phyloP scores from a whole-genome alignment of 2,329 filamentous ascomycete species.

The Massarina eburnea region DNA sequence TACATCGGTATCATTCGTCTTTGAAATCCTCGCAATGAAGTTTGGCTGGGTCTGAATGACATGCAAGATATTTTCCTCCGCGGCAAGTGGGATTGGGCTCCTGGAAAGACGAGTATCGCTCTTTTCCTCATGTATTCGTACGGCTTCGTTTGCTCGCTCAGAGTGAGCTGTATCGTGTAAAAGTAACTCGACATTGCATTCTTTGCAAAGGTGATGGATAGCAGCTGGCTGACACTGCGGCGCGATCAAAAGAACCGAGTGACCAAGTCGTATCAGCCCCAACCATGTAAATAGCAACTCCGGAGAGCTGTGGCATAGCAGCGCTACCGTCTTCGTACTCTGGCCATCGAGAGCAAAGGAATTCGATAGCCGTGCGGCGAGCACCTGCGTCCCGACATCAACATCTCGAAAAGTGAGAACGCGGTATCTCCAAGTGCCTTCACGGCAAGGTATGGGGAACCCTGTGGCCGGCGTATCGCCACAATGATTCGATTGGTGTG shows the following conservation, averaged over 20 bases:
- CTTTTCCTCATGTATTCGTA: constrained; percentile 14
- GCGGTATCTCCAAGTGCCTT: constrained; percentile 25
- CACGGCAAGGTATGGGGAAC: constrained; percentile 45
- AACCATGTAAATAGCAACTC: constrained; percentile 64
- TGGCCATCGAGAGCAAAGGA: constrained; percentile 12
- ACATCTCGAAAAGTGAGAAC: constrained; percentile 44
- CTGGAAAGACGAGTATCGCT: constrained; percentile 7
- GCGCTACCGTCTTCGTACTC: constrained; percentile 46
- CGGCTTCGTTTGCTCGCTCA: constrained; percentile 33
- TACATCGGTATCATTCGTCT: constrained; percentile 39
- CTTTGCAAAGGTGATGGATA: constrained; percentile 56
- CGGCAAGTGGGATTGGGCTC: constrained; percentile 17
- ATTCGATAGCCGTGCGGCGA: constrained; percentile 37
- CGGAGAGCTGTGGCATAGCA: constrained; percentile 59
- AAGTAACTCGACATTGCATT: constrained; percentile 47
- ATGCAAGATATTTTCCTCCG: constrained; percentile 24
- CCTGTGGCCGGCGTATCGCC: constrained; percentile 52
- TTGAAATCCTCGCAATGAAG: not conserved
- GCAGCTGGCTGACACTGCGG: constrained; percentile 50
- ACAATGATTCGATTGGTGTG: constrained; percentile 46
- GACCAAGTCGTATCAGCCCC: constrained; percentile 58
- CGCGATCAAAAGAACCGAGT: constrained; percentile 60
- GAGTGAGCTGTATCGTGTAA: constrained; percentile 50
- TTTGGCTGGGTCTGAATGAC: constrained; percentile 15
- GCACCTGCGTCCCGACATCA: constrained; percentile 33